Percentiles rank a stretch among this genome's conserved stretches.
phyloP scores from a whole-genome alignment of 768 basidiomycete species.

The Neoboletus magnificus region DNA sequence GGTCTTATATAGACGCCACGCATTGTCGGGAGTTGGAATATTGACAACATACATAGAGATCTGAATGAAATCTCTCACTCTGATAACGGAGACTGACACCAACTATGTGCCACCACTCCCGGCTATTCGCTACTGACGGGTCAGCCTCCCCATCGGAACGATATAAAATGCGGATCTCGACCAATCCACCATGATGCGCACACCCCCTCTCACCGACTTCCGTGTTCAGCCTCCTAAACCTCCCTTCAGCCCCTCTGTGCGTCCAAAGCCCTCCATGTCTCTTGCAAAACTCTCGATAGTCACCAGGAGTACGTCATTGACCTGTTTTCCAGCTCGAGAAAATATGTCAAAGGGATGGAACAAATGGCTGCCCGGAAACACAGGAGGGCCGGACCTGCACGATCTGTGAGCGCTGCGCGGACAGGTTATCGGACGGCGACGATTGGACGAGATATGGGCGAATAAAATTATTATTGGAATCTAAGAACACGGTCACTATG shows the following conservation, averaged over 20 bases:
- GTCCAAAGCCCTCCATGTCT: conserved; percentile 7
- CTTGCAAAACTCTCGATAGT: conserved; percentile 13
- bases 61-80: background rate
- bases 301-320: conserved; percentile 7
- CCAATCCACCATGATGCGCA: background rate
- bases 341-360: background rate
- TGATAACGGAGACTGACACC: conserved; percentile 5
- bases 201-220: background rate
- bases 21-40: no score
- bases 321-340: conserved; percentile 11
- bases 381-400: background rate
- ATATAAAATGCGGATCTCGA: background rate
- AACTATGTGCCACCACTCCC: background rate
- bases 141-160: conserved; percentile 9
- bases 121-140: background rate
- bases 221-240: background rate
- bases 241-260: background rate
- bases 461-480: conserved; percentile 9
- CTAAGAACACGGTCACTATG: conserved; percentile 9
- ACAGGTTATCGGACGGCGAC: conserved; percentile 9
- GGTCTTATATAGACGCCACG: no score
- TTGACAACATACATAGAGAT: no score
- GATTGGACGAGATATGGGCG: background rate
- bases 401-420: conserved; percentile 10
- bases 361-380: background rate